Evolutionary conservation across 164 flowering plant species (phyloP), one percentile per base, ranked within the genome.

Genomic region (Annona squamosa): DNA sequence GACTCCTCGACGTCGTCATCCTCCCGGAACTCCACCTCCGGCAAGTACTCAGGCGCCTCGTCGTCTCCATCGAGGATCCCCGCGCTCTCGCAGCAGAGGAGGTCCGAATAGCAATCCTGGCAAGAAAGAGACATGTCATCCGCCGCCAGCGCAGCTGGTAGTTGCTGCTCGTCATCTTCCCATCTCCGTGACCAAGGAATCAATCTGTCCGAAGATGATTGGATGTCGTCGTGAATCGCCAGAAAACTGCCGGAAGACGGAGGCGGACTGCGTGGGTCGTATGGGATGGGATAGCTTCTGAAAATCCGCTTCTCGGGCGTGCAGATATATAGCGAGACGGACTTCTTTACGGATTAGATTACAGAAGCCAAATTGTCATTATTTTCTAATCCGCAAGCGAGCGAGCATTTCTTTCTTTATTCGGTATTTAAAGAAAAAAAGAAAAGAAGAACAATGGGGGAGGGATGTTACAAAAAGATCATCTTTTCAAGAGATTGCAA

Each of bases 21-120:
- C 1, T 70, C 81, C 46, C 78, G 74, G 47, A 82, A 82, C 5
- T 85, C 91, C 37, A 81, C 18, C 63, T 81, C 87, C 48, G 84
- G 82, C 13, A 86, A 87, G 77, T 75, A 75, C 3, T 77, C 90
- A 79, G 80, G 82, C 37, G 37, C 37, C 37, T 26, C 37, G 65
- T 73, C 87, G 12, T 72, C 75, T 10, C 42, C 18, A 76, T n/a
- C 75, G 42, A 89, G 71, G 59, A 75, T 67, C 5, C 84, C 80
- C 65, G 90, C 90, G 72, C 87, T 91, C 76, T 92, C 98, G 67
- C 81, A 71, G 82, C 98, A 93, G 72, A 91, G 87, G 0, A 93
- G 84, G 73, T 91, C 89, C 70, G 89, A 78, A 75, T 82, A 79
- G 76, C 85, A 78, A 67, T 84, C 86, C 64, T 89, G 77, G 76